Evolutionary conservation across 768 basidiomycete species (phyloP).

Genomic region (Holtermannia corniformis): DNA sequence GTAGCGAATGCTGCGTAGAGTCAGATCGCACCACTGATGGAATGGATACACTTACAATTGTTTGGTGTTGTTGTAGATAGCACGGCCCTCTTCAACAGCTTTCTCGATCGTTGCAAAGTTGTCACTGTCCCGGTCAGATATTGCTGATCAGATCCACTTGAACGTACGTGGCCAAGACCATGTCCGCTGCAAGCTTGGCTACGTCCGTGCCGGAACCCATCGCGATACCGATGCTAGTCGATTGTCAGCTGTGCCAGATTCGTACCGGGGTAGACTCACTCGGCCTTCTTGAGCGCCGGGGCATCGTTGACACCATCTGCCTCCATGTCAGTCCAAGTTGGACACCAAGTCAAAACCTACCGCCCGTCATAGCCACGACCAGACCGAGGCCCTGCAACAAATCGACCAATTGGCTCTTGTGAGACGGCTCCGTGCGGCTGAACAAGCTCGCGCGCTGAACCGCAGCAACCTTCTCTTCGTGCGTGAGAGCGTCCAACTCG

Average conservation of each 20-base stretch:
- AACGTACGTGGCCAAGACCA: slow-evolving; percentile 53
- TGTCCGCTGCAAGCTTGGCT: slow-evolving; percentile 93
- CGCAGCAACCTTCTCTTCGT: slow-evolving; percentile 72
- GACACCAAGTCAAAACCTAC: background rate
- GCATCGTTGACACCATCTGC: slow-evolving; percentile 99
- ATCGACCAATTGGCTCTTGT: slow-evolving; percentile 92
- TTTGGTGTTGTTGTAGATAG: slow-evolving; percentile 99
- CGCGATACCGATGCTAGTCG: slow-evolving; percentile 68
- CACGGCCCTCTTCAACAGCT: slow-evolving; percentile 92
- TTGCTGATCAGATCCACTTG: background rate
- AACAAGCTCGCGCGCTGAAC: slow-evolving; percentile 85
- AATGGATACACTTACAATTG: slow-evolving; percentile 52
- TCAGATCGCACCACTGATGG: background rate
- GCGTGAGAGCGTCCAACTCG: slow-evolving; percentile 72
- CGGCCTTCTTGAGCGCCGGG: slow-evolving; percentile 89
- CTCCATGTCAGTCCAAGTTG: background rate
- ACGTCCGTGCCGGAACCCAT: slow-evolving; percentile 99
- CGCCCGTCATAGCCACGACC: slow-evolving; percentile 74
- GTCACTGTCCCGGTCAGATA: slow-evolving; percentile 81
- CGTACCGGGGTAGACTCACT: slow-evolving; percentile 33
- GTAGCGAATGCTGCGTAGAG: slow-evolving; percentile 69
- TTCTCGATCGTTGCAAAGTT: slow-evolving; percentile 96
- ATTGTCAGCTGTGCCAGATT: background rate
- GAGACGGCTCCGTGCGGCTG: slow-evolving; percentile 84
- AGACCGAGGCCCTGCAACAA: slow-evolving; percentile 80